phyloP scores from a whole-genome alignment of 73 alveolate genomes.

The Loxodes magnus region DNA sequence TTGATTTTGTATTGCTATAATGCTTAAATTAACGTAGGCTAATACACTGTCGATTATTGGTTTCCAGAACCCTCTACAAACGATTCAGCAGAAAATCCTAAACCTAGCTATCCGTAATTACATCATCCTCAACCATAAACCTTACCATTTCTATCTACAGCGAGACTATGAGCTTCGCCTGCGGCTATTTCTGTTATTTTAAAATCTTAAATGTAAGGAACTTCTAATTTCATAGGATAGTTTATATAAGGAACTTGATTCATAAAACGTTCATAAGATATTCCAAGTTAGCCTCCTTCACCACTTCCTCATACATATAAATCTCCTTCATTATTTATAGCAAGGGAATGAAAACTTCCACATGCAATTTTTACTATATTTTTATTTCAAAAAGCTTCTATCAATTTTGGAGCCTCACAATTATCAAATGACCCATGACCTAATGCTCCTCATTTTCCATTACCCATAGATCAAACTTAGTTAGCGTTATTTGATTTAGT shows the following conservation, averaged over 20 bases:
- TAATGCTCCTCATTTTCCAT: constrained; percentile 43
- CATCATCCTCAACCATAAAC: constrained; percentile 80
- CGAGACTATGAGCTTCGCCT: constrained; percentile 88
- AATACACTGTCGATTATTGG: constrained; percentile 43
- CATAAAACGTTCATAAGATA: too few relatives aligned
- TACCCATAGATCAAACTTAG: constrained; percentile 78
- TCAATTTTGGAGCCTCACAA: constrained; percentile 37
- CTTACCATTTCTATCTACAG: constrained; percentile 53
- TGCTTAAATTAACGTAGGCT: constrained; percentile 46
- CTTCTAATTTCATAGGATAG: too few relatives aligned
- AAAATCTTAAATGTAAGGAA: too few relatives aligned
- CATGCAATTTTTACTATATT: constrained; percentile 54
- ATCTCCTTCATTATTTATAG: constrained; percentile 56
- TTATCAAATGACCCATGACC: constrained; percentile 34
- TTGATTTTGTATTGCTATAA: constrained; percentile 33
- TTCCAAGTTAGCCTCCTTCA: constrained; percentile 55
- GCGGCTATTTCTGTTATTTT: constrained; percentile 65
- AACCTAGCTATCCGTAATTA: constrained; percentile 45
- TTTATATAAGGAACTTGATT: too few relatives aligned
- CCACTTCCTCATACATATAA: constrained; percentile 83
- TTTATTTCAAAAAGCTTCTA: constrained; percentile 38
- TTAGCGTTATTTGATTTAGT: constrained; percentile 45
- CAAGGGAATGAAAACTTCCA: constrained; percentile 86
- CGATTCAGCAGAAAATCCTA: constrained; percentile 73
- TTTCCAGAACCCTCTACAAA: constrained; percentile 89